Evolutionary conservation across 1,284 basidiomycete genomes (phyloP).

Genomic region (Cryptococcus floricola): DNA sequence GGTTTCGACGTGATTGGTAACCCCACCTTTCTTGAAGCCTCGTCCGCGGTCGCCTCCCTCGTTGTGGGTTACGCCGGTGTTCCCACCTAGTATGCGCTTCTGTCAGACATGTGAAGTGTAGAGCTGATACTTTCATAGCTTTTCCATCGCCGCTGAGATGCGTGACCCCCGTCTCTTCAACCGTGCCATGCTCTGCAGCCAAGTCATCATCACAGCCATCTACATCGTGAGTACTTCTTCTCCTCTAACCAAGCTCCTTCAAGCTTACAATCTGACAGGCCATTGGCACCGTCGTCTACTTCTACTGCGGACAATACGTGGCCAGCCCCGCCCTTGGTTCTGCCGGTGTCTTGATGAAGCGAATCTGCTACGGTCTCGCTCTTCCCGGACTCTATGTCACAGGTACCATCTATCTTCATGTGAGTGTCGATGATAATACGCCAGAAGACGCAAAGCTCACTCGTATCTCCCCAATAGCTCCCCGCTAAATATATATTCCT

Average conservation of each 20-base stretch:
- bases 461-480: conserved; percentile 19
- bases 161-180: conserved; percentile 31
- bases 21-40: conserved; percentile 27
- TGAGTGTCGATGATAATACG: conserved; percentile 1
- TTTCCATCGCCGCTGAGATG: conserved; percentile 49
- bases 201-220: conserved; percentile 36
- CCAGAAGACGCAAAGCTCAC: no score
- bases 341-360: conserved; percentile 47
- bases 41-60: conserved; percentile 31
- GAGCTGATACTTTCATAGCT: conserved; percentile 11
- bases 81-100: conserved; percentile 14
- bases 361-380: conserved; percentile 39
- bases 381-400: conserved; percentile 37
- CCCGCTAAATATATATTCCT: conserved; percentile 39
- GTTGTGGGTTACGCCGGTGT: conserved; percentile 34
- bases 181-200: conserved; percentile 20
- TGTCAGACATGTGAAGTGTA: neutral
- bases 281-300: conserved; percentile 27
- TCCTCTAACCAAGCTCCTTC: neutral
- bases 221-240: conserved; percentile 33
- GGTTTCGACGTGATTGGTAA: conserved; percentile 21
- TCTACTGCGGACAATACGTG: conserved; percentile 40
- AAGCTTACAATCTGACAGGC: neutral
- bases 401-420: conserved; percentile 32
- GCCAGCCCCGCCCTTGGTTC: conserved; percentile 49